phyloP scores from a whole-genome alignment of 148 eudicot genomes.

The Nyssa sinensis region DNA sequence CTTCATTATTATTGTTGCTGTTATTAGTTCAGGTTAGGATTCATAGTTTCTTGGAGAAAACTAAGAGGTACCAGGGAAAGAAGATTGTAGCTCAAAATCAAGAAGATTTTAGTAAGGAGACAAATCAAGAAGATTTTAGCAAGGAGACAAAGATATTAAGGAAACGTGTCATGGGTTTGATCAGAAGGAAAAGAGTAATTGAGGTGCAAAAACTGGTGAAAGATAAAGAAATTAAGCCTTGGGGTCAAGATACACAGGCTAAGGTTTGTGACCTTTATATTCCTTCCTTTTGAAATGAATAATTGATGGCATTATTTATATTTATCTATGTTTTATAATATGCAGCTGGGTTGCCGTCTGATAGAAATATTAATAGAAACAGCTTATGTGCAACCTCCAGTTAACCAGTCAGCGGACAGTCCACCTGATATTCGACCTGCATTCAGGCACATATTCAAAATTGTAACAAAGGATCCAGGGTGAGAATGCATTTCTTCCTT shows the following conservation, averaged over 20 bases:
- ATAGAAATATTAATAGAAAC: slow-evolving; percentile 74
- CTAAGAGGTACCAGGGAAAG: slow-evolving; percentile 41
- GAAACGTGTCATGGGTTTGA: slow-evolving; percentile 69
- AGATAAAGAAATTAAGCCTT: slow-evolving; percentile 61
- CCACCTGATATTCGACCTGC: slow-evolving; percentile 93
- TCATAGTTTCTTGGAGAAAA: slow-evolving; percentile 76
- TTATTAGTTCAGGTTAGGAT: slow-evolving; percentile 55
- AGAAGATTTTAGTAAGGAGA: slow-evolving; percentile 51
- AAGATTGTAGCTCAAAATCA: slow-evolving; percentile 37
- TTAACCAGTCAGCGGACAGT: slow-evolving; percentile 54
- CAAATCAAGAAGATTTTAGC: slow-evolving; percentile 44
- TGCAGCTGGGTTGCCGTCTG: slow-evolving; percentile 86
- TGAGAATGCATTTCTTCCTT: slow-evolving; percentile 38
- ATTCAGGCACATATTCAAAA: slow-evolving; percentile 66
- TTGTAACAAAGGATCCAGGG: slow-evolving; percentile 52
- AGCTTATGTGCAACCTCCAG: slow-evolving; percentile 77
- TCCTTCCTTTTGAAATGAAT: background rate
- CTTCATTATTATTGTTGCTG: background rate
- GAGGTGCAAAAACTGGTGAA: slow-evolving; percentile 70
- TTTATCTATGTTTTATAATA: slow-evolving; percentile 2
- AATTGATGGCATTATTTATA: background rate
- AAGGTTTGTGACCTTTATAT: slow-evolving; percentile 49
- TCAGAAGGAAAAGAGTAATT: slow-evolving; percentile 52
- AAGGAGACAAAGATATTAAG: slow-evolving; percentile 58
- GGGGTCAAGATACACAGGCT: slow-evolving; percentile 80